A percentile compares a stretch with the other conserved stretches of the same genome.
These are phyloP conservation scores for Talaromyces sp. DNA, from an alignment of 2,329 filamentous ascomycete genomes.

Conservation along the genomic window DNA sequence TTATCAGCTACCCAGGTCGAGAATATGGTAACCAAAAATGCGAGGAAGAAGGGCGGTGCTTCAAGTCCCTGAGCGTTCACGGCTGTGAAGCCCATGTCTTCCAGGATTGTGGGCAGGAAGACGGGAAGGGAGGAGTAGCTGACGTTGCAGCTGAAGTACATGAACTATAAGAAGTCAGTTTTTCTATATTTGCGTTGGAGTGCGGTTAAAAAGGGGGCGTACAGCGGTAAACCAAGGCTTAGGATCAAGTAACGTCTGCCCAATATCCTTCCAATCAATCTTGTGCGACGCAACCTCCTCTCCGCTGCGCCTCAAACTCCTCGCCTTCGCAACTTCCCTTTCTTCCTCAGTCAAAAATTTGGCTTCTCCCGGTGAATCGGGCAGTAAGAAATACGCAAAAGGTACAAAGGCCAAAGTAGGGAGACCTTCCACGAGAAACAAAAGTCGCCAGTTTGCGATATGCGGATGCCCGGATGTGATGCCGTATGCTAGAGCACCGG, in stretches of 20 bases:
- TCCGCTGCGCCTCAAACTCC: constrained; percentile 54
- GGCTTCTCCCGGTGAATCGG: constrained; percentile 52
- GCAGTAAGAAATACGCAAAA: constrained; percentile 54
- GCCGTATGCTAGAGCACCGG: constrained; percentile 63
- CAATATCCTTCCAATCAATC: constrained; percentile 49
- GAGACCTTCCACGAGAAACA: constrained; percentile 64
- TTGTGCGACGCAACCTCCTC: constrained; percentile 40
- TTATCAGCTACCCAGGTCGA: constrained; percentile 65
- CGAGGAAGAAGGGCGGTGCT: constrained; percentile 66
- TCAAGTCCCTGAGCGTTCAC: constrained; percentile 69
- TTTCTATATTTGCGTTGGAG: neutral
- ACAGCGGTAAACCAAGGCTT: constrained; percentile 50
- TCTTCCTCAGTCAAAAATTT: constrained; percentile 57
- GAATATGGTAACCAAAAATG: constrained; percentile 60
- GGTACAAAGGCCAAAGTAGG: constrained; percentile 56
- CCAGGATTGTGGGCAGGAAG: constrained; percentile 62
- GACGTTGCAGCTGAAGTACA: constrained; percentile 62
- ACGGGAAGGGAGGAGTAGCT: constrained; percentile 64
- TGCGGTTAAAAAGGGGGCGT: constrained; percentile 20
- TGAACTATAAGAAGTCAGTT: constrained; percentile 33
- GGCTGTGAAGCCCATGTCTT: constrained; percentile 64
- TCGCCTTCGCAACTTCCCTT: constrained; percentile 54
- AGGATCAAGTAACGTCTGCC: constrained; percentile 42
- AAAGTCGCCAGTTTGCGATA: constrained; percentile 61
- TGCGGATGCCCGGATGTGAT: constrained; percentile 59